These are phyloP conservation scores for Phytopythium delawarense DNA, from an alignment of 352 stramenopile genomes.

Conservation along the genomic window DNA sequence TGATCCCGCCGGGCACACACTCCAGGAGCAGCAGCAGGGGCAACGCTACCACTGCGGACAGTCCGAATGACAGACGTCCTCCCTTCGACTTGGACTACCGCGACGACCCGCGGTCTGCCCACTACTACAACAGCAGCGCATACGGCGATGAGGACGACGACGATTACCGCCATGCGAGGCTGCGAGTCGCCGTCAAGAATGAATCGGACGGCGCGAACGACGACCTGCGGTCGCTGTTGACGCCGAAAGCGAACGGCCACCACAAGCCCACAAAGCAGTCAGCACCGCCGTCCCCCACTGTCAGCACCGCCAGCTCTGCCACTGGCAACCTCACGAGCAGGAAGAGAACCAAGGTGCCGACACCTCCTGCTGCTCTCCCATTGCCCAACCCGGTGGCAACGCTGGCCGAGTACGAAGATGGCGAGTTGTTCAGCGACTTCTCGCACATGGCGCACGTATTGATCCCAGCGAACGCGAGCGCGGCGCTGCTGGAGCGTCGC, in stretches of 20 bases:
- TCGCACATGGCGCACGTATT: slow-evolving; percentile 61
- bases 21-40: neutral
- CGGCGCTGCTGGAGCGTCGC: slow-evolving; percentile 45
- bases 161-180: neutral
- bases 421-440: slow-evolving; percentile 54
- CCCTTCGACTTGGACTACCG: neutral
- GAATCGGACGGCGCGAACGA: neutral
- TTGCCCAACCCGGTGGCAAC: neutral
- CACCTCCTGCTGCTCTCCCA: neutral
- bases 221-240: neutral
- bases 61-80: neutral
- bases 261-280: neutral
- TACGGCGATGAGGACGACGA: neutral
- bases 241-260: neutral
- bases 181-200: neutral
- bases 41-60: neutral
- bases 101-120: neutral
- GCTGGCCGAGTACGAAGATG: slow-evolving; percentile 33
- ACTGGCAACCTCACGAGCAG: neutral
- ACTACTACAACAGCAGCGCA: neutral
- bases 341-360: neutral
- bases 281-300: neutral
- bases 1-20: neutral
- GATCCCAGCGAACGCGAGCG: slow-evolving; percentile 45
- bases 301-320: neutral